These are phyloP conservation scores for Nigrospora osmanthi DNA, from an alignment of 2,329 filamentous ascomycete species.

Conservation along the genomic window DNA sequence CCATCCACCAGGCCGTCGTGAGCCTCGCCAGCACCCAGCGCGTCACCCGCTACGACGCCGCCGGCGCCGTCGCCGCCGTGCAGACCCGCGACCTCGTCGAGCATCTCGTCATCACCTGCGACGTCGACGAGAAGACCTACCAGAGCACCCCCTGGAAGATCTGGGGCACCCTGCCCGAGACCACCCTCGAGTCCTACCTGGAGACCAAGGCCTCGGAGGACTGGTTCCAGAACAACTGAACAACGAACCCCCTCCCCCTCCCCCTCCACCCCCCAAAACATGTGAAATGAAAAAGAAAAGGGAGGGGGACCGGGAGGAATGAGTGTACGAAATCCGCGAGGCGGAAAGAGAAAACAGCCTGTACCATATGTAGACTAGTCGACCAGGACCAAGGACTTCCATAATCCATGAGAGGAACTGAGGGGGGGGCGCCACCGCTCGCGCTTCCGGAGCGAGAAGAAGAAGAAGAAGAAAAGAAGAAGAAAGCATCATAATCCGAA, in stretches of 20 bases:
- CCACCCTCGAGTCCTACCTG: conserved; percentile 33
- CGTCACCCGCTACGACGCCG: conserved; percentile 31
- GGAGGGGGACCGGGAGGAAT: not conserved
- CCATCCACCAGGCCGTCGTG: conserved; percentile 53
- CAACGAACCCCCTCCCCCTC: conserved; percentile 8
- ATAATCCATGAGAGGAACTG: no score
- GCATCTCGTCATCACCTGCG: conserved; percentile 53
- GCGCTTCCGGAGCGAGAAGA: no score
- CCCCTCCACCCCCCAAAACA: no score
- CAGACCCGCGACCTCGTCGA: conserved; percentile 49
- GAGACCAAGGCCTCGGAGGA: conserved; percentile 25
- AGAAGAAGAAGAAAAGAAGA: no score
- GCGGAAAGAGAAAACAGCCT: conserved; percentile 3
- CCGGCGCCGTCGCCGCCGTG: conserved; percentile 27
- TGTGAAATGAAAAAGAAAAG: not conserved
- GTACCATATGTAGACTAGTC: conserved; percentile 5
- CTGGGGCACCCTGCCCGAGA: conserved; percentile 55
- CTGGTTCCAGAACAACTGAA: conserved; percentile 24
- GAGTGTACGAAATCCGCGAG: not conserved
- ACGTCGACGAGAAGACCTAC: conserved; percentile 36
- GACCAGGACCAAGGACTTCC: no score
- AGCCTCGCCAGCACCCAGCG: conserved; percentile 49
- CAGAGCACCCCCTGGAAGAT: conserved; percentile 49
- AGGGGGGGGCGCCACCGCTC: no score
- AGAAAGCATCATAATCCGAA: no score